Evolutionary conservation across 2,329 filamentous ascomycete species (phyloP), one percentile per base, ranked within the genome.

Genomic region (Ilyonectria robusta): DNA sequence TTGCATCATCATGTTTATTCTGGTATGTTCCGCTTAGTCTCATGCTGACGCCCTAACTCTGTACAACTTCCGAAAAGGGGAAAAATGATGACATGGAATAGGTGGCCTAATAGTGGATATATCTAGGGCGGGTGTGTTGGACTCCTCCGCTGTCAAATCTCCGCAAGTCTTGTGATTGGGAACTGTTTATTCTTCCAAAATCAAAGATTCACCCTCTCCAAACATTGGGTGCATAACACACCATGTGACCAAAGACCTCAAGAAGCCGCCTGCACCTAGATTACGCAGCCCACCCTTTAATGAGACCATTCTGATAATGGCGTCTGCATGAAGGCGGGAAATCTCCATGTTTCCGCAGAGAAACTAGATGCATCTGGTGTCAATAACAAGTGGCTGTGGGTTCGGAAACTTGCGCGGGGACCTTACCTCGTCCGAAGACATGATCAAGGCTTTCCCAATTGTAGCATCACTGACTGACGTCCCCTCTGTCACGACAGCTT

Each of bases 381-480:
- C 15, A 26, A 54, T 11, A 6, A 37, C 26, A 40, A n/a, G 19
- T 13, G n/a, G 13, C 6, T 11, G 7, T 9, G n/a, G 6, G n/a
- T 21, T 10, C 3, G 26, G 17, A 37, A 37, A 15, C 35, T 8
- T n/a, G 2, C 6, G 8, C 11, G 9, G 26, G 33, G 9, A 21
- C 35, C 33, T 13, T 23, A 54, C 51, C 51, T 54, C 51, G n/a
- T 54, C 51, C 23, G 51, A 54, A 13, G 31, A 37, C 51, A 54
- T 54, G 31, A 54, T 40, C 11, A 54, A 37, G 15, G 33, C 51
- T 21, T 54, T 54, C 29, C 29, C 51, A 54, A 54, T 54, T 13
- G 51, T 54, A 37, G 51, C n/a, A 54, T 54, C 33, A 19, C 51
- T 54, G n/a, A 40, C 51, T 21, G 33, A 54, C 31, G 51, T 40